Conservation (phyloP, 805 yeast genomes). For the Wickerhamomyces silvicola region DNA sequence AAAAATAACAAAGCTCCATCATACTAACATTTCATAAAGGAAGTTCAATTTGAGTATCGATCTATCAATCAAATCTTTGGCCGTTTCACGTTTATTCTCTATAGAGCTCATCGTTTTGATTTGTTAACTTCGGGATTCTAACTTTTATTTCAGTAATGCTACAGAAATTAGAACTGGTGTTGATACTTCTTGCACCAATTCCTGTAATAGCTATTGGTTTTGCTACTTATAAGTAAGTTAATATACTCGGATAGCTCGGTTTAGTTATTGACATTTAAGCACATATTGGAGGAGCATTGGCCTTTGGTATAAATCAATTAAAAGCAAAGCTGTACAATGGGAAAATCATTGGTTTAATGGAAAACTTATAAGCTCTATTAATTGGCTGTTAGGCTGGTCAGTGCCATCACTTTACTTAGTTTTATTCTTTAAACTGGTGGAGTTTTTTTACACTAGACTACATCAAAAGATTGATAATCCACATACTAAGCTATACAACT, state of each 20-base stretch:
- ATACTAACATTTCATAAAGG: constrained; percentile 11
- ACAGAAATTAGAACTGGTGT: too few species aligned
- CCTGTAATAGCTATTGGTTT: too few species aligned
- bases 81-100: too few species aligned
- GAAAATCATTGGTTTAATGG: constrained; percentile 16
- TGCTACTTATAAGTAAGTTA: not conserved
- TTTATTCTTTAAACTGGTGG: constrained; percentile 8
- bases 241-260: not conserved
- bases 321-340: not conserved
- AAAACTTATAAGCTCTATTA: constrained; percentile 1
- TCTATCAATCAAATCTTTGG: too few species aligned
- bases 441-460: constrained; percentile 10
- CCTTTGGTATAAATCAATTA: not conserved
- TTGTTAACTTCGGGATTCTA: too few species aligned
- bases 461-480: constrained; percentile 13
- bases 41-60: too few species aligned
- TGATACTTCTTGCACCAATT: too few species aligned
- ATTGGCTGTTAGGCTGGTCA: constrained; percentile 8
- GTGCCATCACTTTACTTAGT: constrained; percentile 16
- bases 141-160: too few species aligned
- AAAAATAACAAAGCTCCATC: too few species aligned
- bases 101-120: too few species aligned
- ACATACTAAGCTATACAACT: constrained; percentile 9
- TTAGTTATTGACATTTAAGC: constrained; percentile 2
- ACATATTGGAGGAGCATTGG: too few species aligned